Conservation (phyloP, 495 filamentous ascomycete species). For the Neurospora pannonica region DNA sequence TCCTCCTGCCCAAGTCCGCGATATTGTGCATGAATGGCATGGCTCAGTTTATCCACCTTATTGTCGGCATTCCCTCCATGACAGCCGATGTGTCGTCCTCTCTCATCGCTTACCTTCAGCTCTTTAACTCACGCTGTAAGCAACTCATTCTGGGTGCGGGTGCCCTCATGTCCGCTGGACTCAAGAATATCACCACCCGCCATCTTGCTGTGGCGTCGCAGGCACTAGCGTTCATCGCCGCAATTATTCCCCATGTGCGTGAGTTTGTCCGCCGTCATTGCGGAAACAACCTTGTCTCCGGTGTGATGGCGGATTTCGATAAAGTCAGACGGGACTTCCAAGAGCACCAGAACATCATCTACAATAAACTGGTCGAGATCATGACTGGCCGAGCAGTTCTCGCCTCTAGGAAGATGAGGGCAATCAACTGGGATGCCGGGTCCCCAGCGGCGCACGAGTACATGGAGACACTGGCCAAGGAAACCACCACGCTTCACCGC, state of each 20-base stretch:
- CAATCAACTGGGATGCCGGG: slow-evolving; percentile 59
- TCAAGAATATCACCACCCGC: slow-evolving; percentile 94
- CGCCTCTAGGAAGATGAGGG: slow-evolving; percentile 67
- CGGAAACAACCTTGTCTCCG: slow-evolving; percentile 33
- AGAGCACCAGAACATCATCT: slow-evolving; percentile 88
- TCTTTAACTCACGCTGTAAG: slow-evolving; percentile 89
- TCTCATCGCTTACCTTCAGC: slow-evolving; percentile 55
- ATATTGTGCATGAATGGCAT: slow-evolving; percentile 71
- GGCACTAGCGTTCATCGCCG: slow-evolving; percentile 77
- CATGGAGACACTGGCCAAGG: slow-evolving; percentile 86
- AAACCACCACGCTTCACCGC: slow-evolving; percentile 79
- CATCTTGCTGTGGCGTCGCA: slow-evolving; percentile 91
- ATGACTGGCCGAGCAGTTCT: slow-evolving; percentile 71
- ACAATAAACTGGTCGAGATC: slow-evolving; percentile 93
- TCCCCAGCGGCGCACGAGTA: slow-evolving; percentile 48
- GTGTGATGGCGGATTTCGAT: slow-evolving; percentile 79
- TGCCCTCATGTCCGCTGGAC: slow-evolving; percentile 77
- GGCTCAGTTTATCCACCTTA: slow-evolving; percentile 70
- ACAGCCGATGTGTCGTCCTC: slow-evolving; percentile 69
- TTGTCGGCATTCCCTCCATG: slow-evolving; percentile 78
- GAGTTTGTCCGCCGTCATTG: slow-evolving; percentile 82
- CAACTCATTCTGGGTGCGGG: slow-evolving; percentile 94
- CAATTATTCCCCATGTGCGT: slow-evolving; percentile 79
- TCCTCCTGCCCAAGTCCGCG: slow-evolving; percentile 76
- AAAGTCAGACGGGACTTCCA: slow-evolving; percentile 81